These are phyloP conservation scores for Lodderomyces margitis DNA, from an alignment of 1,139 yeast genomes.

Conservation along the genomic window DNA sequence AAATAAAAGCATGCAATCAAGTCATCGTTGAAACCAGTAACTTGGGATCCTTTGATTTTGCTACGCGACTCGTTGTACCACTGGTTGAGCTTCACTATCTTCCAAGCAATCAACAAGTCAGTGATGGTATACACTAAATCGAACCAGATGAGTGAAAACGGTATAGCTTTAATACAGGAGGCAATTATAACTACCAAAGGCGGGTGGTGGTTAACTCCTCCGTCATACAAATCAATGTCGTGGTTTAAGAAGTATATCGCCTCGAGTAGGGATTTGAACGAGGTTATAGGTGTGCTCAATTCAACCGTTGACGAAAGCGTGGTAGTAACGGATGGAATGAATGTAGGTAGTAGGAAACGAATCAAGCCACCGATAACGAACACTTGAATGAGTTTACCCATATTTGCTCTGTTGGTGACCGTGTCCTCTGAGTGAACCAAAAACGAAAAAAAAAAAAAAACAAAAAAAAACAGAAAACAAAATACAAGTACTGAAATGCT, in stretches of 20 bases:
- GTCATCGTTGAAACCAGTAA: slow-evolving; percentile 34
- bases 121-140: slow-evolving; percentile 37
- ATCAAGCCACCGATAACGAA: slow-evolving; percentile 30
- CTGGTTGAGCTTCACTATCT: slow-evolving; percentile 38
- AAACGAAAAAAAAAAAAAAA: not conserved
- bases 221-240: slow-evolving; percentile 67
- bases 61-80: slow-evolving; percentile 38
- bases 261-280: slow-evolving; percentile 68
- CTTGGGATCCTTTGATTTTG: slow-evolving; percentile 17
- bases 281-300: slow-evolving; percentile 75
- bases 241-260: slow-evolving; percentile 70
- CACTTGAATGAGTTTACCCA: slow-evolving; percentile 26
- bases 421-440: not conserved
- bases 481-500: not conserved
- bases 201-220: slow-evolving; percentile 85
- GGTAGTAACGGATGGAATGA: slow-evolving; percentile 31
- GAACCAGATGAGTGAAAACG: slow-evolving; percentile 21
- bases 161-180: slow-evolving; percentile 33
- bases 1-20: slow-evolving; percentile 62
- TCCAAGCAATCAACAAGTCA: slow-evolving; percentile 43
- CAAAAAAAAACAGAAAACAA: not conserved
- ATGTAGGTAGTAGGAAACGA: slow-evolving; percentile 31
- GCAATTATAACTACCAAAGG: slow-evolving; percentile 64
- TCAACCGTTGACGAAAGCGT: slow-evolving; percentile 50
- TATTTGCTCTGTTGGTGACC: slow-evolving; percentile 7